These are phyloP conservation scores for Sporothrix sp. DNA, from an alignment of 2,329 filamentous ascomycete species.

Conservation along the genomic window DNA sequence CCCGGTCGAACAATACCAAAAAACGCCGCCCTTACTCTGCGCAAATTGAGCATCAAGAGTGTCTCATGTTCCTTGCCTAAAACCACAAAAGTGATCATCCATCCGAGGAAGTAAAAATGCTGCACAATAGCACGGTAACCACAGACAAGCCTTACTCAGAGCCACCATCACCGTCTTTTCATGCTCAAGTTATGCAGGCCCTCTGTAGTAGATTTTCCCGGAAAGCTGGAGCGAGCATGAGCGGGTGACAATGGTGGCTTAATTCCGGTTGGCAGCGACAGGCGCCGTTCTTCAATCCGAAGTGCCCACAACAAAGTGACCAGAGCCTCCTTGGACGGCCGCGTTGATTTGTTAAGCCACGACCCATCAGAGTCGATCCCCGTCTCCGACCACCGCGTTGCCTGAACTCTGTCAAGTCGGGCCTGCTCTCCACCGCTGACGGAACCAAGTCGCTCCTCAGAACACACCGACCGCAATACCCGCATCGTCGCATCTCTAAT, in stretches of 20 bases:
- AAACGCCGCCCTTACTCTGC: no score
- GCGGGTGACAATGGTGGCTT: background rate
- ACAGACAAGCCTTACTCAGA: no score
- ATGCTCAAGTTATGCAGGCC: background rate
- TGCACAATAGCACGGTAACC: no score
- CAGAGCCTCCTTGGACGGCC: constrained; percentile 40
- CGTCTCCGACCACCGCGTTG: constrained; percentile 24
- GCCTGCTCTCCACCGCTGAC: constrained; percentile 34
- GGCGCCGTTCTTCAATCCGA: constrained; percentile 32
- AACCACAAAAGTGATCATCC: no score
- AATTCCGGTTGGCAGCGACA: constrained; percentile 18
- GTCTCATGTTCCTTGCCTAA: no score
- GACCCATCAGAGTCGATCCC: constrained; percentile 18
- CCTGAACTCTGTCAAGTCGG: constrained; percentile 15
- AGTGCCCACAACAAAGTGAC: constrained; percentile 40
- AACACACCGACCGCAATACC: constrained; percentile 60
- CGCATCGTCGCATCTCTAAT: constrained; percentile 63
- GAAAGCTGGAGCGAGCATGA: background rate
- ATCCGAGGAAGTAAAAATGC: no score
- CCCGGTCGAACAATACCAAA: no score
- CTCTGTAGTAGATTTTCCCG: background rate
- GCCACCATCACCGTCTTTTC: background rate
- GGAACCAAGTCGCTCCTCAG: constrained; percentile 39
- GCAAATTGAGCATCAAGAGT: no score
- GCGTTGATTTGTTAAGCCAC: constrained; percentile 29